phyloP scores from a whole-genome alignment of 2,329 filamentous ascomycete species.

The Fusarium nodosum region DNA sequence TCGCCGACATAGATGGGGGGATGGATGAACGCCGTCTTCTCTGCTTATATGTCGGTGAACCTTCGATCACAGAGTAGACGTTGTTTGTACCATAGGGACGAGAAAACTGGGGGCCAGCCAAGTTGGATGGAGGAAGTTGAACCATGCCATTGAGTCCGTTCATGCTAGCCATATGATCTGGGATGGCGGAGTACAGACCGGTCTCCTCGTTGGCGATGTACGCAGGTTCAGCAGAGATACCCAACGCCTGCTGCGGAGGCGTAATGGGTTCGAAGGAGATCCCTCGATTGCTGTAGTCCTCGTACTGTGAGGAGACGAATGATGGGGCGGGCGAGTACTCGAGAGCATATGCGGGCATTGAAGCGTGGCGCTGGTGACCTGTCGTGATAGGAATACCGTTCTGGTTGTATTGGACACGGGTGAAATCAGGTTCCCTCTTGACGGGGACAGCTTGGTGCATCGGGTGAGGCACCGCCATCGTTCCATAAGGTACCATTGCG shows the following conservation, averaged over 20 bases:
- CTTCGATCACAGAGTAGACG: conserved; percentile 96
- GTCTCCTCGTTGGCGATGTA: conserved; percentile 99
- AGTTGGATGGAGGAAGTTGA: conserved; percentile 87
- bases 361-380: conserved; percentile 91
- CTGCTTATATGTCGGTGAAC: conserved; percentile 99
- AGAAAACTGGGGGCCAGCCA: conserved; percentile 83
- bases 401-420: conserved; percentile 88
- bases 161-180: conserved; percentile 81
- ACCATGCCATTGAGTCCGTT: conserved; percentile 88
- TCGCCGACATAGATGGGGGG: conserved; percentile 79
- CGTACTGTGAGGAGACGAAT: conserved; percentile 98
- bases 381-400: conserved; percentile 88
- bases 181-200: conserved; percentile 93
- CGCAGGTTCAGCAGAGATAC: conserved; percentile 86
- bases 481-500: conserved; percentile 76
- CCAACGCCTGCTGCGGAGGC: conserved; percentile 89
- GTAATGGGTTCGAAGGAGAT: conserved; percentile 98
- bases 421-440: conserved; percentile 90
- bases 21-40: conserved; percentile 93
- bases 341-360: conserved; percentile 95
- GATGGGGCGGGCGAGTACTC: conserved; percentile 98
- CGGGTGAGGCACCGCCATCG: conserved; percentile 77
- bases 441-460: conserved; percentile 77
- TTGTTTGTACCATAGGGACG: conserved; percentile 80
- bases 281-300: conserved; percentile 96